These are phyloP conservation scores for sweet orange (Citrus sinensis) DNA, from an alignment of 345 rosid genomes.

Conservation along the genomic window DVS_A1.0 CM039164.1:5809501-5810000, in stretches of 20 bases:
- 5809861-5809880: background rate
- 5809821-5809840: slow-evolving; percentile 10
- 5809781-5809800: slow-evolving; percentile 57
- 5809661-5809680: background rate
- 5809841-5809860: slow-evolving; percentile 17
- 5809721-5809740: background rate
- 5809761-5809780: slow-evolving; percentile 69
- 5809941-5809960: slow-evolving; percentile 50
- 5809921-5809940: slow-evolving; percentile 45
- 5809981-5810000: slow-evolving; percentile 82
- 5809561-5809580: slow-evolving; percentile 91
- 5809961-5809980: slow-evolving; percentile 81
- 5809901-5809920: slow-evolving; percentile 3
- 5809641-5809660: background rate
- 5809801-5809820: slow-evolving; percentile 69
- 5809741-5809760: slow-evolving; percentile 62
- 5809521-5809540: slow-evolving; percentile 94
- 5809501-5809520: slow-evolving; percentile 70
- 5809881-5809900: slow-evolving; percentile 1
- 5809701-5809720: background rate
- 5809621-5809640: background rate
- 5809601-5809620: slow-evolving; percentile 15
- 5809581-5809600: slow-evolving; percentile 61
- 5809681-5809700: background rate
- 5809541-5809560: slow-evolving; percentile 69